Conservation (phyloP, 768 basidiomycete genomes). For the Tricholoma flavovirens region DNA sequence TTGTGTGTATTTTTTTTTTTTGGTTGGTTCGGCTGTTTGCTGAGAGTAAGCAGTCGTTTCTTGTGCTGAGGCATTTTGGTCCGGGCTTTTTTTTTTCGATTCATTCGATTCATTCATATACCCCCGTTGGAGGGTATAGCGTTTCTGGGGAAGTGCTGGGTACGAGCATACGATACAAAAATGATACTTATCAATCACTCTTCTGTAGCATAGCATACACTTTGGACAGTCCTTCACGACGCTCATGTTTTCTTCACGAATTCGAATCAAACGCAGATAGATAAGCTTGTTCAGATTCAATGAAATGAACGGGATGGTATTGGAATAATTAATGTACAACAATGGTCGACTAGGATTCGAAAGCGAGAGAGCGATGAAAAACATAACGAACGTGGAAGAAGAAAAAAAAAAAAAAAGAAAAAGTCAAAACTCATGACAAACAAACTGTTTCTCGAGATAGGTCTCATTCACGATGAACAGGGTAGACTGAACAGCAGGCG, state of each 20-base stretch:
- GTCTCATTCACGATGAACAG: constrained; percentile 4
- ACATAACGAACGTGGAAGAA: not conserved
- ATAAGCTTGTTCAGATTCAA: not conserved
- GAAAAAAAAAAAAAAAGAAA: too few species aligned
- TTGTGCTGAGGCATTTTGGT: not conserved
- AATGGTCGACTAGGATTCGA: not conserved
- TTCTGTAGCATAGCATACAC: not conserved
- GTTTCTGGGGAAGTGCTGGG: not conserved
- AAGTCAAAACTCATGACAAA: not conserved
- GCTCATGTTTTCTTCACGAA: not conserved
- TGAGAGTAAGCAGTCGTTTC: not conserved
- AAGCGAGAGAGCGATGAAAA: not conserved
- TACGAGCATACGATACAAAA: not conserved
- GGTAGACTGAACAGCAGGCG: not conserved
- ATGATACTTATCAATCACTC: not conserved
- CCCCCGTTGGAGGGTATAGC: not conserved
- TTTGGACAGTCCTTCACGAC: not conserved
- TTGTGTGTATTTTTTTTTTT: not conserved
- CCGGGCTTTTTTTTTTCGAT: not conserved
- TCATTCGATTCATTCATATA: not conserved
- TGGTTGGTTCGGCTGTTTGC: too few species aligned
- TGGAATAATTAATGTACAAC: too few species aligned
- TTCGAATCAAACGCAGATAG: not conserved
- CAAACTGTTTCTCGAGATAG: constrained; percentile 10
- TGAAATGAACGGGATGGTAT: too few species aligned